A percentile compares a stretch with the other conserved stretches of the same genome.
Conservation (phyloP, 139 green algal species). For the Edaphochlamys debaryana region DNA sequence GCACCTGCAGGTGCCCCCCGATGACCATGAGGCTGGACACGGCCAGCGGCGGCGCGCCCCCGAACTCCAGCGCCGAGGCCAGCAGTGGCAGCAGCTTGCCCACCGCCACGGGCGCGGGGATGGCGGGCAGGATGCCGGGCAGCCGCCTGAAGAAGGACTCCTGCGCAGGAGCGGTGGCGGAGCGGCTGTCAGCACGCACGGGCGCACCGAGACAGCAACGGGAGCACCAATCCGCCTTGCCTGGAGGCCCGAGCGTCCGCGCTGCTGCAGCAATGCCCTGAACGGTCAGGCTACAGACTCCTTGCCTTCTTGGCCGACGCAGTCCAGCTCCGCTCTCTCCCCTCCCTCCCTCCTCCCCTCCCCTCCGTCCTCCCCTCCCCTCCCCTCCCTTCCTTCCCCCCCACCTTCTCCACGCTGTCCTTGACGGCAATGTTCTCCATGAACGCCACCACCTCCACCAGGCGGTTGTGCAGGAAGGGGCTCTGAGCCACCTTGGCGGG, state of each 20-base stretch:
- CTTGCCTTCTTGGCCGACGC: too few species aligned
- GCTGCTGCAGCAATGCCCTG: too few species aligned
- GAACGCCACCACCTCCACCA: conserved; percentile 92
- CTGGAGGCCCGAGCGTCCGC: too few species aligned
- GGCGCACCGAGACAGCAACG: too few species aligned
- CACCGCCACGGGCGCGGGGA: conserved; percentile 78
- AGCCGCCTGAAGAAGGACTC: conserved; percentile 84
- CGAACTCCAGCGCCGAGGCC: conserved; percentile 89
- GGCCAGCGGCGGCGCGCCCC: conserved; percentile 84
- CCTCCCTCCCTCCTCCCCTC: too few species aligned
- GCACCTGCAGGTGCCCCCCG: conserved; percentile 65
- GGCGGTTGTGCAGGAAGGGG: conserved; percentile 90
- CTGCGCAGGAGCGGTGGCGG: conserved; percentile 27
- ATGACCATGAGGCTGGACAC: conserved; percentile 84
- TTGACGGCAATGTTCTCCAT: conserved; percentile 93
- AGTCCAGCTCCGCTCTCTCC: too few species aligned
- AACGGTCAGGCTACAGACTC: too few species aligned
- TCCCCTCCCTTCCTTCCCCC: too few species aligned
- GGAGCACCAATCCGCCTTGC: too few species aligned
- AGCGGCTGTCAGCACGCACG: too few species aligned
- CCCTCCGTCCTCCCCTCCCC: too few species aligned
- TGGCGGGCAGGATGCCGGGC: conserved; percentile 60
- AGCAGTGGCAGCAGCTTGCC: conserved; percentile 94
- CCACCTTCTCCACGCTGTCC: conserved; percentile 81
- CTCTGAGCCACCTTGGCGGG: conserved; percentile 81